Base-by-base conservation (phyloP, 352 stramenopile genomes). In the Saprolegnia parasitica region DNA sequence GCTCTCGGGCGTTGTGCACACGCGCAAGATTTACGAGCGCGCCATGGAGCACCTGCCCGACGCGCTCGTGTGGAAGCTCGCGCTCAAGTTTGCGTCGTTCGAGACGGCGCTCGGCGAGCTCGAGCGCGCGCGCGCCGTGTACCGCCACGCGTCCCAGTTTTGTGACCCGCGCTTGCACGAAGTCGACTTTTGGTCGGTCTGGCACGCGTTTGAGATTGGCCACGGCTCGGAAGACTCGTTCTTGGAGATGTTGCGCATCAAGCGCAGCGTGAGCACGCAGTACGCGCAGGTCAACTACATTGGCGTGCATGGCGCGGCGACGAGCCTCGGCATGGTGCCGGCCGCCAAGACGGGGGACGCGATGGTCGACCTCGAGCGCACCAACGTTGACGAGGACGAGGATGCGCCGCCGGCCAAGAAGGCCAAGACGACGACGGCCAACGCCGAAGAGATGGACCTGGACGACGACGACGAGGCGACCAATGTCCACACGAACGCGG, bases 181-280 rank as follows among this genome's bases (percentile, higher is more conserved):
- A 65, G 84, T 81, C 3, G 85, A 88, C 32, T 99, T 99, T 74
- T 99, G 97, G 97, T 90, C 90, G 37, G 73, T 89, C 15, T 99
- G 97, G 98, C 84, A 96, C 73, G 91, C 97, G 18, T 98, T 98
- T 68, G 94, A 98, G 72, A 90, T 98, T 13, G 86, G 90, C 11
- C 90, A 99, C 75, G 98, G 98, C 18, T 91, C 84, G 67, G 96
- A 99, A 75, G 96, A 99, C 65, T 99, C 96, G 16, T 99, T 99
- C 79, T 76, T 97, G 21, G 97, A 99, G 72, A 99, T 99, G 97
- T 78, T 99, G 23, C 90, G 97, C 13, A 93, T 99, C 60, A 99
- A 99, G 77, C 89, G 97, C 39, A 97, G 89, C 24, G 97, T 99
- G 0, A 85, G 98, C 67, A 96, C 95, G 47, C 89, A 97, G 66